Evolutionary conservation across 1,284 basidiomycete species (phyloP), one percentile per base, ranked within the genome.

Genomic region (Calocybe gambosa): DNA sequence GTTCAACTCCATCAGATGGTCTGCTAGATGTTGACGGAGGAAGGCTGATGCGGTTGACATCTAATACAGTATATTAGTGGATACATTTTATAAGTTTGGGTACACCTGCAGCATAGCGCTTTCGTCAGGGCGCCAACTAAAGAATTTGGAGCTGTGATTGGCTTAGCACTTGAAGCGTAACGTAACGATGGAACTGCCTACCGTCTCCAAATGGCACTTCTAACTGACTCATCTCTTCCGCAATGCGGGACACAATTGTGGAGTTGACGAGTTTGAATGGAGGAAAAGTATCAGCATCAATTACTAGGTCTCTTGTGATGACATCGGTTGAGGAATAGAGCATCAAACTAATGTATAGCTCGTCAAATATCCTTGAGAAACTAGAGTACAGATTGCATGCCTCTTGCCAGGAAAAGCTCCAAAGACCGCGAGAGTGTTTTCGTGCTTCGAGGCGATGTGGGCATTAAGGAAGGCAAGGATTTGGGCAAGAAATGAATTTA

Each of bases 341-440:
- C 66, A 90, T 70, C 35, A 80, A 68, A 57, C 89, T 91, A 50
- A 45, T 49, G 9, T 21, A 16, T 15, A 10, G 5, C 26, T n/a
- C 9, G 31, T 47, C 3, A 45, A 20, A 15, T 18, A 13, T 15
- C 16, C 29, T 5, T 35, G 12, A 0, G n/a, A 29, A 13, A 3
- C 16, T 42, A 2, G 28, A 10, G 18, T 16, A 13, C 18, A 18
- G 23, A 26, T 13, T 25, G 38, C 75, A 53, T 50, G 85, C 83
- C 83, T 89, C 60, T 87, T 86, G 4, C 83, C 83, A 2, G 87
- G 86, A 48, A 91, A 76, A 5, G 92, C 93, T 5, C 84, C 94
- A 62, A 93, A 96, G 37, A 98, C 86, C 3, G 93, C 89, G 13
- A 98, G 73, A 5, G 88, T 82, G 62, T 98, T 99, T 58, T 94